phyloP scores from a whole-genome alignment of 495 filamentous ascomycete species.

The Trichoderma erinaceum region DNA sequence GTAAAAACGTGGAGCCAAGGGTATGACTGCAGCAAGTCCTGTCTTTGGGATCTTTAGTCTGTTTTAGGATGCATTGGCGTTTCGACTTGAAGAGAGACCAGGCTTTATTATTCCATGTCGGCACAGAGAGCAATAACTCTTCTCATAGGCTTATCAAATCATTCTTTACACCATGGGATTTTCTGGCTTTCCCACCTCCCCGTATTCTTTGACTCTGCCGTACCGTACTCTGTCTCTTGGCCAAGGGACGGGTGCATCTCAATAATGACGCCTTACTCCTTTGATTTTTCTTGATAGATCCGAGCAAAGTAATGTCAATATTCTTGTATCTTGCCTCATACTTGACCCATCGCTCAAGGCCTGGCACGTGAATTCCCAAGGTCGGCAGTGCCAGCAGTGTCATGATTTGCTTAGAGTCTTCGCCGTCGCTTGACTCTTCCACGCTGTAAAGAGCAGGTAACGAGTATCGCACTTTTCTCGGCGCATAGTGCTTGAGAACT shows the following conservation, averaged over 20 bases:
- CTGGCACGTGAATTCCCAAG: conserved; percentile 33
- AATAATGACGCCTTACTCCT: neutral
- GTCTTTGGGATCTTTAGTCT: no score
- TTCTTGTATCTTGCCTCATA: conserved; percentile 46
- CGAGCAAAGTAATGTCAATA: conserved; percentile 29
- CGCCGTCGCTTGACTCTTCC: neutral
- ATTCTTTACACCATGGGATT: neutral
- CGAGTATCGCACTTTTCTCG: conserved; percentile 47
- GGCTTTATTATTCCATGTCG: neutral
- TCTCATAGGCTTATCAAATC: neutral
- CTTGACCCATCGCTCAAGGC: conserved; percentile 30
- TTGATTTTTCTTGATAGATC: neutral
- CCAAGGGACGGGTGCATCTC: neutral
- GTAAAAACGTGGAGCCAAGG: no score
- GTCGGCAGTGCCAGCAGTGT: conserved; percentile 47
- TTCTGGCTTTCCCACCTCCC: neutral
- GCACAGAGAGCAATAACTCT: neutral
- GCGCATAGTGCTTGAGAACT: conserved; percentile 38
- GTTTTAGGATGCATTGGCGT: neutral
- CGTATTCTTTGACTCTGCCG: neutral
- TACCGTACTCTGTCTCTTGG: neutral
- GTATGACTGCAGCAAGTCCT: no score
- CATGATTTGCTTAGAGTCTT: conserved; percentile 16
- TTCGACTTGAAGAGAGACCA: neutral
- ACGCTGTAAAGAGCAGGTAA: conserved; percentile 42